These are phyloP conservation scores for Neopestalotiopsis sp. DNA, from an alignment of 2,329 filamentous ascomycete genomes.

Conservation along the genomic window DNA sequence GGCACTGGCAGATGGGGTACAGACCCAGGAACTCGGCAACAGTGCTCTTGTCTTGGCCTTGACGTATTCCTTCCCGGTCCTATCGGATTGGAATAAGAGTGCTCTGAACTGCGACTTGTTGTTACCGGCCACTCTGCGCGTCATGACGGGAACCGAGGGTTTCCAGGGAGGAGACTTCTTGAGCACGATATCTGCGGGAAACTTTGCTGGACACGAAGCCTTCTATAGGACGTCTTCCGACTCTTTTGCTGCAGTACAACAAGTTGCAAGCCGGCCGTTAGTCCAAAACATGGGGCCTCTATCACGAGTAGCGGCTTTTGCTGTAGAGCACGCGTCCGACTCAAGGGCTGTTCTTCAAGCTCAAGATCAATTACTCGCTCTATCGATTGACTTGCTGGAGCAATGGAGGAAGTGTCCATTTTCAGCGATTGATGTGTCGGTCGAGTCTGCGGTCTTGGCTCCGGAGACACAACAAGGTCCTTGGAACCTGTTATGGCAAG, in stretches of 20 bases:
- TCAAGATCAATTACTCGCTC: conserved; percentile 68
- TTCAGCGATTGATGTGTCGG: conserved; percentile 71
- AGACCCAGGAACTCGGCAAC: conserved; percentile 47
- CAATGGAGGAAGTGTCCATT: conserved; percentile 79
- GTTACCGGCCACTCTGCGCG: conserved; percentile 71
- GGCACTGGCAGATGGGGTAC: conserved; percentile 59
- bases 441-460: conserved; percentile 67
- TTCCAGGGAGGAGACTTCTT: conserved; percentile 80
- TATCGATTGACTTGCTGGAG: conserved; percentile 68
- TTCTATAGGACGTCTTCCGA: conserved; percentile 67
- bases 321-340: conserved; percentile 60
- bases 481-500: conserved; percentile 73
- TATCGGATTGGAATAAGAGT: conserved; percentile 64
- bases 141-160: conserved; percentile 73
- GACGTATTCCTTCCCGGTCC: conserved; percentile 75
- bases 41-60: conserved; percentile 71
- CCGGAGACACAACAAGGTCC: conserved; percentile 70
- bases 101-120: conserved; percentile 71
- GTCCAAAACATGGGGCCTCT: conserved; percentile 71
- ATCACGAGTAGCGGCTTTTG: conserved; percentile 67
- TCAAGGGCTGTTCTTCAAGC: conserved; percentile 50
- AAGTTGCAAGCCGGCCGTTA: conserved; percentile 64
- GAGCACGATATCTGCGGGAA: conserved; percentile 64
- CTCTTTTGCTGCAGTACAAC: conserved; percentile 64
- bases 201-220: conserved; percentile 65